Percentiles rank a stretch among this genome's conserved stretches.
Evolutionary conservation across 2,329 filamentous ascomycete genomes (phyloP).

Genomic region (Sarocladium kiliense): DNA sequence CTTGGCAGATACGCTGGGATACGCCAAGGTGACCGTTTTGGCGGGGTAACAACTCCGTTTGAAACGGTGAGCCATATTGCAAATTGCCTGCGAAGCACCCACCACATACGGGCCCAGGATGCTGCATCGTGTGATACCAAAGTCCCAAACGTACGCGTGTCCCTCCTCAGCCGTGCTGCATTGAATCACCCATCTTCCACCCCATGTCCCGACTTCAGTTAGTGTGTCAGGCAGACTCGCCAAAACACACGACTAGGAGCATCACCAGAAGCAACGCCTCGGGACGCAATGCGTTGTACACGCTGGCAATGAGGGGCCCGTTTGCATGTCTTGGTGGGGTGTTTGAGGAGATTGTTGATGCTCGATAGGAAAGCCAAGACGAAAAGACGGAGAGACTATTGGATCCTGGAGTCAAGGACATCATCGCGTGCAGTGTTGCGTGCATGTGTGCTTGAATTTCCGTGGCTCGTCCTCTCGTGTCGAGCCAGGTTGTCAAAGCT

Average conservation of each 20-base stretch:
- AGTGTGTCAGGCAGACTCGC: neutral
- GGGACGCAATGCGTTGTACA: constrained; percentile 5
- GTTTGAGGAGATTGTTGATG: neutral
- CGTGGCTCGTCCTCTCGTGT: neutral
- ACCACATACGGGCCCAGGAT: too few species aligned
- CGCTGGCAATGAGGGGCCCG: constrained; percentile 3
- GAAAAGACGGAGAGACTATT: neutral
- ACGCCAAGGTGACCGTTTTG: neutral
- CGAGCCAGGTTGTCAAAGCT: neutral
- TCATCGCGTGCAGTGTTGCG: neutral
- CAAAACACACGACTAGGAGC: neutral
- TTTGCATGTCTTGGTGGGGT: constrained; percentile 7
- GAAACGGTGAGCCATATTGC: neutral
- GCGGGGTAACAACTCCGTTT: constrained; percentile 1
- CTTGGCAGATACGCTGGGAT: neutral
- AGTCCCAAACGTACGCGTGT: constrained; percentile 3
- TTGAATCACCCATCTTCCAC: neutral
- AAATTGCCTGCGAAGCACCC: too few species aligned
- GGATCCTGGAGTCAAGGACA: neutral
- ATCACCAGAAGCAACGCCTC: neutral
- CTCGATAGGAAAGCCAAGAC: constrained; percentile 5
- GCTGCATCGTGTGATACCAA: neutral
- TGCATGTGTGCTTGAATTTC: neutral
- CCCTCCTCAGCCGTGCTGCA: neutral
- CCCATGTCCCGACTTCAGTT: neutral